phyloP scores from a whole-genome alignment of 23 red algal species.

The Gracilaria domingensis region DNA sequence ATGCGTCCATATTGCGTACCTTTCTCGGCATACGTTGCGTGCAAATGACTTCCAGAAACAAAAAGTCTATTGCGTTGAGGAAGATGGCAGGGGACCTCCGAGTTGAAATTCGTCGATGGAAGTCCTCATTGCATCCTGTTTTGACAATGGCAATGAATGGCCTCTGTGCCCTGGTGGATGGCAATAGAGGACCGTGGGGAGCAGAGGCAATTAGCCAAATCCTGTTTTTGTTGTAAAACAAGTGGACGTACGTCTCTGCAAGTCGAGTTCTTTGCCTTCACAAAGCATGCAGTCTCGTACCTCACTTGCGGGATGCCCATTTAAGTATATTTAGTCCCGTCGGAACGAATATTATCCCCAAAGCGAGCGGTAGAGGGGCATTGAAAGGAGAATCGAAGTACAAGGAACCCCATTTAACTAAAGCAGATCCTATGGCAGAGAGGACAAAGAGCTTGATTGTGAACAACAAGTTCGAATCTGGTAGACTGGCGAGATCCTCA shows the following conservation, averaged over 20 bases:
- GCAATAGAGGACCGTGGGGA: not conserved
- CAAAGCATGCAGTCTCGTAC: too few species aligned
- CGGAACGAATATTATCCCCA: constrained; percentile 66
- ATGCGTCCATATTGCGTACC: constrained; percentile 28
- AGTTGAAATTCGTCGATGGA: not conserved
- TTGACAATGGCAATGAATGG: constrained; percentile 26
- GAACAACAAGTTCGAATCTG: constrained; percentile 49
- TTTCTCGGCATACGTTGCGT: constrained; percentile 34
- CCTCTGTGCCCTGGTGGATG: constrained; percentile 12
- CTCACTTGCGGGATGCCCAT: constrained; percentile 66
- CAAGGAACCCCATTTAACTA: constrained; percentile 80
- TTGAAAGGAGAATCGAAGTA: constrained; percentile 55
- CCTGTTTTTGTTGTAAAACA: not conserved
- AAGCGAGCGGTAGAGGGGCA: constrained; percentile 31
- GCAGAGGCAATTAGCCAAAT: constrained; percentile 2
- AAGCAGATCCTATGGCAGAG: constrained; percentile 49
- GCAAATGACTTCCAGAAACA: not conserved
- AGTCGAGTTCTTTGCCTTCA: not conserved
- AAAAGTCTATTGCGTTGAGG: not conserved
- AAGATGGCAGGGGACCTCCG: not conserved
- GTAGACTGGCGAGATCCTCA: constrained; percentile 20
- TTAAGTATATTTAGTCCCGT: constrained; percentile 72
- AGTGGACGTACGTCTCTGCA: not conserved
- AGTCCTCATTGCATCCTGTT: constrained; percentile 18
- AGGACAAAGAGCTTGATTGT: constrained; percentile 49